Evolutionary conservation across 805 yeast species (phyloP).

Genomic region (Metschnikowia matae): DNA sequence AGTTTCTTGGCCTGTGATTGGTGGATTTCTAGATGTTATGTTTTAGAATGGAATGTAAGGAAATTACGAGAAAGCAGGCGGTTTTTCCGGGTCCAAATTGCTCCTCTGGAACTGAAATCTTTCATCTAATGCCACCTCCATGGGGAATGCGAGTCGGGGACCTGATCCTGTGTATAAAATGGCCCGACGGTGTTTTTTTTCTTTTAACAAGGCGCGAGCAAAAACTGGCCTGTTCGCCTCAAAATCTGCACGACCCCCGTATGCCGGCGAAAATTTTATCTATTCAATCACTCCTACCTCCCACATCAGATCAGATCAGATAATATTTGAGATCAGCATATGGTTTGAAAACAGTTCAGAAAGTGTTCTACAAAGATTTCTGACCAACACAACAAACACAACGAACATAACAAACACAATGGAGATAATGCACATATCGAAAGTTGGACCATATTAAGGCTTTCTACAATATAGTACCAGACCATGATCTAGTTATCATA

Average conservation of each 20-base stretch:
- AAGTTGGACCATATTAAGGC: not conserved
- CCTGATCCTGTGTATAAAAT: not conserved
- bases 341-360: no score
- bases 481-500: no score
- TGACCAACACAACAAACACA: no score
- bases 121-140: not conserved
- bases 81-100: not conserved
- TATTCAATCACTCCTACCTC: not conserved
- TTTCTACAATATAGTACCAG: no score
- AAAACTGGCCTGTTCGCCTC: not conserved
- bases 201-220: not conserved
- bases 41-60: no score
- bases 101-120: not conserved
- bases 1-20: not conserved
- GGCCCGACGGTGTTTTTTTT: not conserved
- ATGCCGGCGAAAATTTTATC: slow-evolving; percentile 1
- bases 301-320: no score
- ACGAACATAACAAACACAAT: no score
- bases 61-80: no score
- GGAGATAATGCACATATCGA: not conserved
- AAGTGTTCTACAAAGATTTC: no score
- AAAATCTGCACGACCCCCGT: not conserved
- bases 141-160: not conserved
- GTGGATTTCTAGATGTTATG: no score
- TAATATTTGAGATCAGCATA: no score